phyloP scores from a whole-genome alignment of 805 yeast genomes.

The Candida broadrunensis region DNA sequence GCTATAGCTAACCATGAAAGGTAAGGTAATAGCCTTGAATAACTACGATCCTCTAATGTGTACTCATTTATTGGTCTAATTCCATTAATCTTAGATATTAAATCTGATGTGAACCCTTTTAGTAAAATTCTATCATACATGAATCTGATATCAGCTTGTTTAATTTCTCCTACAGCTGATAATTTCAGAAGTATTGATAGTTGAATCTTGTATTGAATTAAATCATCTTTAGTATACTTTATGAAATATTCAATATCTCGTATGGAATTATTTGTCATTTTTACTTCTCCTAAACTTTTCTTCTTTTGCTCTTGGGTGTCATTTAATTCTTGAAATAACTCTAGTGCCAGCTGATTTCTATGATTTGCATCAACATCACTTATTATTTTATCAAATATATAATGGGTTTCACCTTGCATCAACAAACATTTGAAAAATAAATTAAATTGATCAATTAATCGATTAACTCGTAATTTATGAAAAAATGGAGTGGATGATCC shows the following conservation, averaged over 20 bases:
- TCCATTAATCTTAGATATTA: background rate
- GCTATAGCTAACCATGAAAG: slow-evolving; percentile 5
- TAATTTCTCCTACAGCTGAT: slow-evolving; percentile 27
- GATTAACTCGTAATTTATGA: slow-evolving; percentile 47
- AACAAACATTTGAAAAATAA: slow-evolving; percentile 43
- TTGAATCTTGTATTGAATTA: slow-evolving; percentile 23
- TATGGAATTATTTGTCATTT: slow-evolving; percentile 18
- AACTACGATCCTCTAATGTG: background rate
- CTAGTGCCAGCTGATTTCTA: slow-evolving; percentile 24
- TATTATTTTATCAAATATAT: slow-evolving; percentile 6
- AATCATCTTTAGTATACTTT: slow-evolving; percentile 43
- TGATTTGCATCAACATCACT: background rate
- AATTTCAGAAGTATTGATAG: slow-evolving; percentile 37
- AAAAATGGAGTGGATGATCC: slow-evolving; percentile 24
- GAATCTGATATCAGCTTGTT: slow-evolving; percentile 27
- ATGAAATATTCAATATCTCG: slow-evolving; percentile 47
- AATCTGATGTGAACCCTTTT: background rate
- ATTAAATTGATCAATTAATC: slow-evolving; percentile 48
- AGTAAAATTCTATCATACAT: slow-evolving; percentile 15
- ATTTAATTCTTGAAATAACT: slow-evolving; percentile 23
- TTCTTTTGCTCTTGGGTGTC: slow-evolving; percentile 16
- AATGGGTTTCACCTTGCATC: slow-evolving; percentile 14
- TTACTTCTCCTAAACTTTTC: slow-evolving; percentile 21
- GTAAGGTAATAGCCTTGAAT: slow-evolving; percentile 1
- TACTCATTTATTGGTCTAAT: background rate